Base-by-base conservation (phyloP, 2,329 filamentous ascomycete species). In the Trichoderma koningii region DNA sequence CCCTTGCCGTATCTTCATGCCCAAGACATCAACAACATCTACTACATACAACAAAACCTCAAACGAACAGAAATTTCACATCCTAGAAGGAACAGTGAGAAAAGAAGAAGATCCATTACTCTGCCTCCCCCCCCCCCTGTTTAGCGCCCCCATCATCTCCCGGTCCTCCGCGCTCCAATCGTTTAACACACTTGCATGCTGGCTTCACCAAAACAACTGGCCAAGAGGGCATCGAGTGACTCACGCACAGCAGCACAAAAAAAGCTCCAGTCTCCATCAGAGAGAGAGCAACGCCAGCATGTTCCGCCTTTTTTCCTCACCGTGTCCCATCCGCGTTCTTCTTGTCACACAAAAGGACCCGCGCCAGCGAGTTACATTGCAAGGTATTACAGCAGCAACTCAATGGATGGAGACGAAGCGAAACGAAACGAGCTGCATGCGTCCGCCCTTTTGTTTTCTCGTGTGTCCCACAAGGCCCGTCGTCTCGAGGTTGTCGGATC, bases 121-220 rank as follows among this genome's bases (percentile, higher is more conserved):
- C 48, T 9, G n/a, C 23, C 10, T 42, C n/a, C n/a, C 42, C 21
- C n/a, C 42, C 21, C 23, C 44, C 59, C 34, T n/a, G 59, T 38
- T 38, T 63, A 55, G 59, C 51, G 53, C 63, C 34, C 63, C 34
- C 23, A 41, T 34, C 15, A 23, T 38, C 23, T 38, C 23, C 38
- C 55, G 23, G 21, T 21, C 30, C 41, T 63, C 64, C 61, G 47
- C 59, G 59, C 50, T 45, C 59, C 59, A 63, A 64, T 64, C 61
- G 47, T 66, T 38, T 38, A 38, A 38, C 10, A 38, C 12, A 38
- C 52, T 45, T 60, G 65, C 61, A 64, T 30, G 48, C 23, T 41
- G 45, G 65, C 65, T 67, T 66, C 65, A 57, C 56, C 55, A 63
- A 52, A 70, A 66, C 68, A 68, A 72, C 65, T 72, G 68, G 70